phyloP scores from a whole-genome alignment of 441 rosid genomes.

The Corymbia calophylla region DNA sequence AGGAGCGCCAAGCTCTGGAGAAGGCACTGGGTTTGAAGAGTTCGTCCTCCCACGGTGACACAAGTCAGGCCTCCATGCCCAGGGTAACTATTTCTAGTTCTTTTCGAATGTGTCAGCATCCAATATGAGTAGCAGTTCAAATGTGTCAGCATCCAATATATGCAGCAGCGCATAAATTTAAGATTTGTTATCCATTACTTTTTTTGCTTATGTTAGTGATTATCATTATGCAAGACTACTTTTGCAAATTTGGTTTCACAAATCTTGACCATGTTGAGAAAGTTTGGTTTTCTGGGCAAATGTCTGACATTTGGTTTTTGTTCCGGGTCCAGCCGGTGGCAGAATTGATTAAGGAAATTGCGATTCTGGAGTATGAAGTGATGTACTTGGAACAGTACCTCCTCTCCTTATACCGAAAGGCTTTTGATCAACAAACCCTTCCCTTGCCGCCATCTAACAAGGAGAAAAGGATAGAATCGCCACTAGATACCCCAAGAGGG shows the following conservation, averaged over 20 bases:
- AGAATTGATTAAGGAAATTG: constrained; percentile 78
- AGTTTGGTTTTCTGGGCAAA: not conserved
- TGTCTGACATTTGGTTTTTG: not conserved
- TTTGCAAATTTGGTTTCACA: not conserved
- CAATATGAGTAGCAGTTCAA: too few relatives aligned
- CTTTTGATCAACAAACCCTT: constrained; percentile 65
- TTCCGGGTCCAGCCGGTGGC: constrained; percentile 54
- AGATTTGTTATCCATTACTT: not conserved
- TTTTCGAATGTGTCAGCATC: too few relatives aligned
- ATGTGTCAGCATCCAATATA: too few relatives aligned
- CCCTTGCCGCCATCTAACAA: constrained; percentile 37
- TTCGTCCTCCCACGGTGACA: not conserved
- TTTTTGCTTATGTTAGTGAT: not conserved
- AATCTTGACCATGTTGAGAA: not conserved
- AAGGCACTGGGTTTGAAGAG: not conserved
- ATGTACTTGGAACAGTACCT: constrained; percentile 83
- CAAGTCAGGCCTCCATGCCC: not conserved
- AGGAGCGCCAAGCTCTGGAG: not conserved
- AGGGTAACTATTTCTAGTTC: not conserved
- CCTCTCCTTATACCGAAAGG: constrained; percentile 76
- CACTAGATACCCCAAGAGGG: constrained; percentile 34
- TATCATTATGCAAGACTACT: not conserved
- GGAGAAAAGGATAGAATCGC: constrained; percentile 32
- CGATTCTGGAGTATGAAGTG: constrained; percentile 86
- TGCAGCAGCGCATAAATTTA: too few relatives aligned